Base-by-base conservation (phyloP, 768 basidiomycete species). In the Hygrocybe punicea region DNA sequence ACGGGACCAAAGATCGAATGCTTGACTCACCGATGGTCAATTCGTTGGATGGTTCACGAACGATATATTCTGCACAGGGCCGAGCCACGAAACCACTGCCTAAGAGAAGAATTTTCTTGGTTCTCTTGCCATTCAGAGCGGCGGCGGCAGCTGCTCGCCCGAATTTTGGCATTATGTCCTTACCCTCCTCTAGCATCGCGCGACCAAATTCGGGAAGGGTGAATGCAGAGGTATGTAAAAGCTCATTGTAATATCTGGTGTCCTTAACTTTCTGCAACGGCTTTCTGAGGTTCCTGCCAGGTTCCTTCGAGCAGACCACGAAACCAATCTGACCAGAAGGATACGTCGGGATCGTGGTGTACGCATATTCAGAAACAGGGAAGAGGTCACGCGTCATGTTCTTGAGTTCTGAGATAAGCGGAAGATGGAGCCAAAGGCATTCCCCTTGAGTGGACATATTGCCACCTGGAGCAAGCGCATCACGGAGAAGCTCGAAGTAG, bases 291-390 rank as follows among this genome's bases (percentile, higher is more conserved):
- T 89, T 84, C 52, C 91, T 80, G 24, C 76, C 78, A 14, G 76
- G 72, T 25, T 86, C 86, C 73, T 89, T 94, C 55, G 93, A 86
- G 71, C 89, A 91, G 46, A 98, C 78, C 62, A 95, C 81, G 76
- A 95, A 95, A 21, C 97, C 95, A 65, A 98, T 99, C 69, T 95
- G 94, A 36, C 97, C 97, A n/a, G 91, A 88, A 17, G 97, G 97
- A 74, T 99, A 99, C 14, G 95, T 97, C 1, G 96, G 96, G 62
- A 98, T 95, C 19, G 94, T 98, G 58, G 94, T 95, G 74, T 81
- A 97, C 14, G 93, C 97, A 70, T 97, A 99, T 67, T 93, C 88
- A 39, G 86, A 79, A 16, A 84, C 82, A 37, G 88, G 80, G 79
- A 98, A 99, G 58, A 97, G 73, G 46, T 76, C 73, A 55, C 81